A percentile compares a stretch with the other conserved stretches of the same genome.
phyloP scores from a whole-genome alignment of 1,284 basidiomycete genomes.

The Rhodotorula glutinis region DNA sequence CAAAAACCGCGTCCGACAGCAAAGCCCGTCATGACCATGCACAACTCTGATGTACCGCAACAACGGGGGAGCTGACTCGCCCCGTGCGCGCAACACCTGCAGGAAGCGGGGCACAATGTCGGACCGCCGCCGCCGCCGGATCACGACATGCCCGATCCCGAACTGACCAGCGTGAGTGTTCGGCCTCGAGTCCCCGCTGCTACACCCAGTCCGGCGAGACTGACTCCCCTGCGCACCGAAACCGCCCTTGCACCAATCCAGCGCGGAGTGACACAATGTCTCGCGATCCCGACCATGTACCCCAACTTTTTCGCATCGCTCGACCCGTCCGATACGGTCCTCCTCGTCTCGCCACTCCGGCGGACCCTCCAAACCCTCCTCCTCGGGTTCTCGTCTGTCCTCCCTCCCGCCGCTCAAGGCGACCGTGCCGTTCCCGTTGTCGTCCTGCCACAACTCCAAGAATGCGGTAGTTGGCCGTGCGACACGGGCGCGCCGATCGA shows the following conservation, averaged over 20 bases:
- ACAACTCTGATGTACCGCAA: no score
- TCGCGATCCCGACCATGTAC: conserved; percentile 22
- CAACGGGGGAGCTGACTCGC: no score
- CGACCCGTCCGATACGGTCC: conserved; percentile 16
- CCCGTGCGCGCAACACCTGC: background rate
- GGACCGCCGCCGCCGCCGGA: conserved; percentile 29
- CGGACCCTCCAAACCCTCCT: conserved; percentile 36
- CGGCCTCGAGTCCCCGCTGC: no score
- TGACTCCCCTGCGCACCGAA: no score
- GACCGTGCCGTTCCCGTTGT: conserved; percentile 11
- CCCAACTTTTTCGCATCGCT: conserved; percentile 31
- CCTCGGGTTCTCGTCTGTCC: conserved; percentile 24
- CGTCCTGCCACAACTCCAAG: conserved; percentile 35
- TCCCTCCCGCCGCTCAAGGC: conserved; percentile 4
- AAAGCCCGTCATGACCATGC: no score
- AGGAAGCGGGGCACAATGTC: conserved; percentile 32
- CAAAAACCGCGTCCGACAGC: no score
- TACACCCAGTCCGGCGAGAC: no score
- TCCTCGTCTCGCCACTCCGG: conserved; percentile 29
- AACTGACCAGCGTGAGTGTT: conserved; percentile 16
- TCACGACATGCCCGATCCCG: conserved; percentile 18
- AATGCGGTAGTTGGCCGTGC: conserved; percentile 33
- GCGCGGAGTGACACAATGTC: conserved; percentile 25
- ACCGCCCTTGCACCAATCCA: background rate
- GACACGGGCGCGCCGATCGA: conserved; percentile 30